These are phyloP conservation scores for Pseudogymnoascus sp. DNA, from an alignment of 2,329 filamentous ascomycete species.

Conservation along the genomic window DNA sequence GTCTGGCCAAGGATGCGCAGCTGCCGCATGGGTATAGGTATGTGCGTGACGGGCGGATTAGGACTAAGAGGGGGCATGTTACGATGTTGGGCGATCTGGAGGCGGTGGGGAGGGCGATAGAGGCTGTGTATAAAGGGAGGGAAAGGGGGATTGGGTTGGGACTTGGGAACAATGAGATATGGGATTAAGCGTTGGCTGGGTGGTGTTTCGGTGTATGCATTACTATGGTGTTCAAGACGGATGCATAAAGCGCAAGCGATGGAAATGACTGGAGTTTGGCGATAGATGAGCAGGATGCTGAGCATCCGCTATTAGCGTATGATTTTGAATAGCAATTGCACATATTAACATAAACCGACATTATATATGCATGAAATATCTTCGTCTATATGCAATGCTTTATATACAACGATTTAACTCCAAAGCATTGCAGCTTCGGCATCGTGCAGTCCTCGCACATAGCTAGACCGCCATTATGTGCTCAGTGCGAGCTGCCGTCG, in stretches of 20 bases:
- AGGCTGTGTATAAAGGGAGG: slow-evolving; percentile 60
- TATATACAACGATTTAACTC: neutral
- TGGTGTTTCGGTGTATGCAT: neutral
- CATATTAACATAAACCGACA: neutral
- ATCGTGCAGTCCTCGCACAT: neutral
- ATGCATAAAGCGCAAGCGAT: neutral
- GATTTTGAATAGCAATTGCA: neutral
- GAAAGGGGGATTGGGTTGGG: slow-evolving; percentile 66
- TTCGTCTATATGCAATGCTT: neutral
- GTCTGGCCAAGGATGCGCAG: slow-evolving; percentile 79
- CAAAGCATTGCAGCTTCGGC: neutral
- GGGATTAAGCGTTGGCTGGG: neutral
- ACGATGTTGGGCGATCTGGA: slow-evolving; percentile 79
- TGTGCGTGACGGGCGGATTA: slow-evolving; percentile 66
- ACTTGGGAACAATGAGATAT: neutral
- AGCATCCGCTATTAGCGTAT: neutral
- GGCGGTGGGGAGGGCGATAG: slow-evolving; percentile 68
- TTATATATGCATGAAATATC: neutral
- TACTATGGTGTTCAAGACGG: neutral
- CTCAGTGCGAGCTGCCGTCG: neutral
- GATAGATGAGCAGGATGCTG: neutral
- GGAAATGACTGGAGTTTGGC: neutral
- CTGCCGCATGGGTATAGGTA: slow-evolving; percentile 71
- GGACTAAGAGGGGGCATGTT: slow-evolving; percentile 79
- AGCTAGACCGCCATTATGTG: neutral